A percentile compares a stretch with the other conserved stretches of the same genome.
Conservation (phyloP, 768 basidiomycete genomes). For the Psilocybe cubensis region DNA sequence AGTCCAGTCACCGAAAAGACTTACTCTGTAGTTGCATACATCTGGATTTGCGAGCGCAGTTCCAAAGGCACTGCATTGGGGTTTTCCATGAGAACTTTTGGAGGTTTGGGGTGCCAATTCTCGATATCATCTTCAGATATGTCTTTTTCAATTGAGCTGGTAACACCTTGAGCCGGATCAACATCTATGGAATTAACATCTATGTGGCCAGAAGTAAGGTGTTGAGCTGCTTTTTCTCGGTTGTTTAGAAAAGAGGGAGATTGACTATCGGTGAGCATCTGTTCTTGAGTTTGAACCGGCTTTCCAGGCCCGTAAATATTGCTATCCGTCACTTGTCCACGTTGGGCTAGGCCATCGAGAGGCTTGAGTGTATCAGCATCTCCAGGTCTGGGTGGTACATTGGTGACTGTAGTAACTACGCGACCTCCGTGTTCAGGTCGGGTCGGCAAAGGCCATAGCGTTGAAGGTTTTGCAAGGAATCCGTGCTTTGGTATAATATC, state of each 20-base stretch:
- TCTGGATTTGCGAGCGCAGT: constrained; percentile 69
- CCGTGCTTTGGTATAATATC: constrained; percentile 71
- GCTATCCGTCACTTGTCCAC: constrained; percentile 11
- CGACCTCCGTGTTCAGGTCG: constrained; percentile 35
- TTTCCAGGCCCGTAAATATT: constrained; percentile 16
- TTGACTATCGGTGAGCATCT: constrained; percentile 28
- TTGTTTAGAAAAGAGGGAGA: background rate
- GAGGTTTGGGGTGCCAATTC: constrained; percentile 56
- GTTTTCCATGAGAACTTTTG: constrained; percentile 58
- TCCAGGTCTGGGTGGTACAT: constrained; percentile 51
- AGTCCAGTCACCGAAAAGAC: constrained; percentile 17
- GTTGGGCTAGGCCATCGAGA: constrained; percentile 26
- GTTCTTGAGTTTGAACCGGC: constrained; percentile 30
- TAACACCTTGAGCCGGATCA: no score
- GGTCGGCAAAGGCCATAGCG: constrained; percentile 58
- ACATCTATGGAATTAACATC: background rate
- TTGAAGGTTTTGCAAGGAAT: constrained; percentile 62
- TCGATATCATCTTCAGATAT: constrained; percentile 24
- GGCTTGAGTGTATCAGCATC: constrained; percentile 52
- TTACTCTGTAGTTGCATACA: constrained; percentile 76
- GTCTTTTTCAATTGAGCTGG: no score
- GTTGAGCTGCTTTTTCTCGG: background rate
- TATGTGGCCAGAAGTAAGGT: background rate
- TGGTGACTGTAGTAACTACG: constrained; percentile 37
- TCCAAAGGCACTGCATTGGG: constrained; percentile 47